phyloP scores from a whole-genome alignment of 441 rosid species.

The Euphorbia corollata region DNA sequence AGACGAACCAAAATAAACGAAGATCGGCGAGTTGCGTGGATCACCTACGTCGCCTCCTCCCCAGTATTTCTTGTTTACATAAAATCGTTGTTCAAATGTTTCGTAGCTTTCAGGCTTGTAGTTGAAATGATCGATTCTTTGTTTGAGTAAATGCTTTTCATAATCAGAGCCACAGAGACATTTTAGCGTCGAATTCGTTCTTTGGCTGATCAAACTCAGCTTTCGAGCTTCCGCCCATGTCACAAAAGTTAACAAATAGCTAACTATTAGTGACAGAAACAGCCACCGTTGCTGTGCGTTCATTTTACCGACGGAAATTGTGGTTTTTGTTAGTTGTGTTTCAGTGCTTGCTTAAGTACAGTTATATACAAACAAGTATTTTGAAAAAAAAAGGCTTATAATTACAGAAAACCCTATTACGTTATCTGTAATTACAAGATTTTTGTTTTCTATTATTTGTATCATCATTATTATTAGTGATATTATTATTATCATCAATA shows the following conservation, averaged over 20 bases:
- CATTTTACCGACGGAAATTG: background rate
- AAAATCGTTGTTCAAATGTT: background rate
- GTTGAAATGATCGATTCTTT: background rate
- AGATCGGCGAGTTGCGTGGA: constrained; percentile 35
- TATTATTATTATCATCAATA: background rate
- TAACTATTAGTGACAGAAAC: background rate
- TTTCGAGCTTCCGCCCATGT: background rate
- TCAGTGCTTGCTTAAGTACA: background rate
- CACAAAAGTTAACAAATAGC: background rate
- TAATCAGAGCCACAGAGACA: background rate
- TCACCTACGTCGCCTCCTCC: background rate
- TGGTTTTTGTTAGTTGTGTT: background rate
- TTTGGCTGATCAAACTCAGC: background rate
- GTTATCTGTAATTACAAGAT: background rate
- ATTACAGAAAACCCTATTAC: background rate
- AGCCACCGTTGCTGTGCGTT: background rate
- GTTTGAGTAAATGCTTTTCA: background rate
- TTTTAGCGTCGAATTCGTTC: background rate
- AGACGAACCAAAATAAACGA: constrained; percentile 60
- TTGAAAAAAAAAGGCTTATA: background rate
- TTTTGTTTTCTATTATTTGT: background rate
- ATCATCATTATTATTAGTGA: background rate
- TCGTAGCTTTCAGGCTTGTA: background rate
- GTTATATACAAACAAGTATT: background rate
- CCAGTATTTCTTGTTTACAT: background rate